Conservation (phyloP, 345 rosid genomes). For the Anacardium occidentale region DNA sequence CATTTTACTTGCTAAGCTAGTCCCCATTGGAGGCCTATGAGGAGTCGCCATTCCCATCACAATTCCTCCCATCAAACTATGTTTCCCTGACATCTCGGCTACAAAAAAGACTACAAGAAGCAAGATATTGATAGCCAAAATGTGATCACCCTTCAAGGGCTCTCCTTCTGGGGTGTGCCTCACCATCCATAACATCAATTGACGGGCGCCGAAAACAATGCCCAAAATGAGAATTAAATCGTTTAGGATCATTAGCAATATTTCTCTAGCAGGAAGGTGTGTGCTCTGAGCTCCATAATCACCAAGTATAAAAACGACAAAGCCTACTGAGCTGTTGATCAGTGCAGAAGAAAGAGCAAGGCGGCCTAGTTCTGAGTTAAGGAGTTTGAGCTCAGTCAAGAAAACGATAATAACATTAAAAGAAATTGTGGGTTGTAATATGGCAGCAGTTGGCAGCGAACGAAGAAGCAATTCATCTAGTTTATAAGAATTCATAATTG, state of each 20-base stretch:
- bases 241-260: neutral
- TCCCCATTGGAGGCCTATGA: conserved; percentile 30
- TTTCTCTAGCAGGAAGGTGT: neutral
- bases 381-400: conserved; percentile 40
- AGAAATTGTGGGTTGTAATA: conserved; percentile 25
- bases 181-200: conserved; percentile 42
- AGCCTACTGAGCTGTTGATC: conserved; percentile 31
- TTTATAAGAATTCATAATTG: conserved; percentile 1
- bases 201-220: conserved; percentile 24
- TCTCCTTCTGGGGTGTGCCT: conserved; percentile 41
- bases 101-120: neutral
- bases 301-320: conserved; percentile 12
- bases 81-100: conserved; percentile 28
- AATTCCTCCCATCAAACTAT: conserved; percentile 34
- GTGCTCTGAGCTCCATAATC: neutral
- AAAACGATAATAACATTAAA: conserved; percentile 38
- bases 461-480: neutral
- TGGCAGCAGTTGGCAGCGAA: neutral
- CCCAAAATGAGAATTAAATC: neutral
- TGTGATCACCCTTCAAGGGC: conserved; percentile 27
- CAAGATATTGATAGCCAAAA: conserved; percentile 9
- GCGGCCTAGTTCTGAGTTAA: conserved; percentile 49
- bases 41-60: conserved; percentile 44
- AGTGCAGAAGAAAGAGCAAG: conserved; percentile 48
- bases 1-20: conserved; percentile 33